Percentiles rank a stretch among this genome's conserved stretches.
Evolutionary conservation across 768 basidiomycete species (phyloP).

Genomic region (Leucocoprinus leucothites): DNA sequence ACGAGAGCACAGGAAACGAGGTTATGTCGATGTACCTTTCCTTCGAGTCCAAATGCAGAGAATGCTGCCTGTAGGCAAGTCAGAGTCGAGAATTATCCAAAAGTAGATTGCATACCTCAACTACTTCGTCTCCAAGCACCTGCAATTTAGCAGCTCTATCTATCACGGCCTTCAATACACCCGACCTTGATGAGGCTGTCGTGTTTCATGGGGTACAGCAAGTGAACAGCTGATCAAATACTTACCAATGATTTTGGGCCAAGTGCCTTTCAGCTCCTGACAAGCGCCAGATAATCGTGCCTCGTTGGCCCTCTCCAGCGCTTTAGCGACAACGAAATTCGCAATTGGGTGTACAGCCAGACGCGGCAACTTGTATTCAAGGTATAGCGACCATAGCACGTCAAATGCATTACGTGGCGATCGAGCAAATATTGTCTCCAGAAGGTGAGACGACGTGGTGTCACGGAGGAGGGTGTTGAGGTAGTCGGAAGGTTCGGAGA

Average conservation of each 20-base stretch:
- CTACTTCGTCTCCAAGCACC: constrained; percentile 43
- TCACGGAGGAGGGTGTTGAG: constrained; percentile 80
- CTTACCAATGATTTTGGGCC: constrained; percentile 71
- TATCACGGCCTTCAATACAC: constrained; percentile 73
- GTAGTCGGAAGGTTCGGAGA: constrained; percentile 64
- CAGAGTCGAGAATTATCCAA: background rate
- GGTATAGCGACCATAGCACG: constrained; percentile 75
- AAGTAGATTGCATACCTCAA: constrained; percentile 32
- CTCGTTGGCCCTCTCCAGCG: constrained; percentile 57
- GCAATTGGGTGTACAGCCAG: constrained; percentile 86
- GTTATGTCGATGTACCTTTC: constrained; percentile 42
- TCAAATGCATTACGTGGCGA: constrained; percentile 61
- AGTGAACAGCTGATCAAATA: constrained; percentile 13
- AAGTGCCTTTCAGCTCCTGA: constrained; percentile 54
- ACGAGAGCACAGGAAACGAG: constrained; percentile 69
- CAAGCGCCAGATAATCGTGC: constrained; percentile 53
- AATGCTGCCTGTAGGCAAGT: constrained; percentile 47
- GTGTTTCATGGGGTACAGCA: constrained; percentile 5
- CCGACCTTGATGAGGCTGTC: constrained; percentile 68
- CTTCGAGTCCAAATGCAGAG: constrained; percentile 54
- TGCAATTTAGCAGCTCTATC: constrained; percentile 58
- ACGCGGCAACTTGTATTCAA: constrained; percentile 66
- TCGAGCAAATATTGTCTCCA: constrained; percentile 74
- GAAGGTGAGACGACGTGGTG: constrained; percentile 83
- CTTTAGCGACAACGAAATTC: constrained; percentile 89